Base-by-base conservation (phyloP, 139 green algal genomes). In the Closterium sp. region DNA sequence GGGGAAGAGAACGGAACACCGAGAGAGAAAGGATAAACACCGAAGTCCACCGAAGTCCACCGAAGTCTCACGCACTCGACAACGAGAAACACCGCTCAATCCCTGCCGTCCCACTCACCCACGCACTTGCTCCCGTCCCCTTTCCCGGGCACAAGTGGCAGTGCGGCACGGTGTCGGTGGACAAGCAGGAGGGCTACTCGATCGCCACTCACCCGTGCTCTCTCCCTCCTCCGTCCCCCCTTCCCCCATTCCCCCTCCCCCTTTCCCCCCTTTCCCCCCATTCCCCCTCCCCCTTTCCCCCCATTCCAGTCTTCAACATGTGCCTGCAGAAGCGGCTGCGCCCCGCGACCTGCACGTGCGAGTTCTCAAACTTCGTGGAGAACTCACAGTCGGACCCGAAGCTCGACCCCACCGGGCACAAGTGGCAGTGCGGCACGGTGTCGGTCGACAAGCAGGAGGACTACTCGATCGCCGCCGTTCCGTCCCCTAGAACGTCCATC, bases 311-410 rank as follows among this genome's bases (percentile, higher is more conserved):
- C 31, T 21, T 35, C 83, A 92, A 92, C 33, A 90, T 92, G 31
- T 92, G 89, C 30, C 89, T 92, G 31, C 89, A 90, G 31, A 66
- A 89, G 83, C 83, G 89, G 19, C 30, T 55, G 33, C 85, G 85
- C 4, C 85, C 85, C 31, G 85, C 85, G 7, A 88, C 31, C 28
- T 88, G 85, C 85, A 69, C 85, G 28, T 88, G 85, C 85, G 85
- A 88, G 85, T 88, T 38, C n/a, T 88, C 85, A 9, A 33, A 32
- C 85, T 88, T 38, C 85, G 34, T 33, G 16, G 25, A 55, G 30
- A 88, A 43, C 31, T 32, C 28, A 9, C 85, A 88, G 30, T 88
- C 85, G 23, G 85, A 88, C 25, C 85, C 85, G 1, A 34, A 36
- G 85, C 85, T 88, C 31, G 25, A 88, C 83, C 19, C n/a, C 12